Evolutionary conservation across 2,329 filamentous ascomycete genomes (phyloP), one percentile per base, ranked within the genome.

Genomic region (Tolypocladium tropicale): DNA sequence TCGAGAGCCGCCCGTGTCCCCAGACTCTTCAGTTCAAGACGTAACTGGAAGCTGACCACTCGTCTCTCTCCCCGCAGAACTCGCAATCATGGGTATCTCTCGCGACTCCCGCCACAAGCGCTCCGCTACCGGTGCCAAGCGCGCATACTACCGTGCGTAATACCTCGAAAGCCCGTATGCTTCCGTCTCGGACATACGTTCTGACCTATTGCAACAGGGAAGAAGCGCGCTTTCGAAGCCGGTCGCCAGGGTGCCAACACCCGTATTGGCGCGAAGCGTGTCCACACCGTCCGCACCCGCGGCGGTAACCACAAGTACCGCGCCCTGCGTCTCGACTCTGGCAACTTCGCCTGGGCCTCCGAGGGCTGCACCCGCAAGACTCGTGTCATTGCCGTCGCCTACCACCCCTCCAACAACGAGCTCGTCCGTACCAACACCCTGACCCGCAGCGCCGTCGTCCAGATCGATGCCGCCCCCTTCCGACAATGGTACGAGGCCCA

Each of bases 321-420:
- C 79, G 94, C 88, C 69, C 92, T 99, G 68, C 94, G 94, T 80
- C 89, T 99, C 81, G 94, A 99, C 76, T 87, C 90, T 65, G 94
- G 94, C 76, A 99, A 99, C 88, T 99, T 97, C 81, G 92, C 92
- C 72, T 99, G 94, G 94, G 93, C 90, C 72, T 96, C 91, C 66
- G 94, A 99, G 85, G 92, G 93, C 73, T 83, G 91, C 78, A 89
- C 93, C 79, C 93, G 94, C 86, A 99, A 99, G 88, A 91, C 90
- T 79, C 94, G 95, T 83, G 89, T 99, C 77, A 96, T 99, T 77
- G 91, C 83, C 72, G 95, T 99, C 80, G 88, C 87, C 76, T 99
- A 91, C 89, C 95, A 99, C 81, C 95, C 94, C 63, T 96, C 93
- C 77, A 99, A 99, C 92, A 99, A 99, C 90, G 94, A 99, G 83